Evolutionary conservation across 2,329 filamentous ascomycete species (phyloP).

Genomic region (Thelonectria rubi): DNA sequence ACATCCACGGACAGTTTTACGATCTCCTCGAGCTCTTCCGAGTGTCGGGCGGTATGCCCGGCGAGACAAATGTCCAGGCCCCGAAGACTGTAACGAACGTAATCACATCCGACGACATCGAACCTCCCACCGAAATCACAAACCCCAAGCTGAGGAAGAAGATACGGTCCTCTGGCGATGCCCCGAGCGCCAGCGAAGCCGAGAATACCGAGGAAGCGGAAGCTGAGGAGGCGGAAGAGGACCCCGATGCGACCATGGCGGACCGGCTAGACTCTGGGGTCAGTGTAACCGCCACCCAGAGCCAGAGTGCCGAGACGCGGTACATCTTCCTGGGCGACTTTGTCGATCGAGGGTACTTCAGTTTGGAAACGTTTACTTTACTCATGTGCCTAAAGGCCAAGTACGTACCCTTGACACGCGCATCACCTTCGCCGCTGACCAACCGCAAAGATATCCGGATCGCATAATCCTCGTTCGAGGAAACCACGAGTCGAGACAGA

Average conservation of each 20-base stretch:
- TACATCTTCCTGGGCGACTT: slow-evolving; percentile 83
- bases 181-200: slow-evolving; percentile 59
- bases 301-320: slow-evolving; percentile 62
- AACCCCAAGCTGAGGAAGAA: slow-evolving; percentile 89
- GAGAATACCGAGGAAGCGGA: slow-evolving; percentile 60
- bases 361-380: slow-evolving; percentile 95
- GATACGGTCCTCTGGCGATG: slow-evolving; percentile 63
- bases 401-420: slow-evolving; percentile 47
- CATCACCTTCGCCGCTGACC: slow-evolving; percentile 34
- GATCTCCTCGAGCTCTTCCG: slow-evolving; percentile 96
- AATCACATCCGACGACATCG: slow-evolving; percentile 90
- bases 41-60: slow-evolving; percentile 95
- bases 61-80: slow-evolving; percentile 75
- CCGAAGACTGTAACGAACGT: slow-evolving; percentile 75
- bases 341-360: slow-evolving; percentile 97
- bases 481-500: slow-evolving; percentile 97
- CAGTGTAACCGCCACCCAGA: slow-evolving; percentile 47
- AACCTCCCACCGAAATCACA: slow-evolving; percentile 88
- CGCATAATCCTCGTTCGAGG: slow-evolving; percentile 95
- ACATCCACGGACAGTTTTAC: slow-evolving; percentile 99
- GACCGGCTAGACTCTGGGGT: slow-evolving; percentile 48
- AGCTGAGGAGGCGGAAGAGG: slow-evolving; percentile 51
- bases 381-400: slow-evolving; percentile 91
- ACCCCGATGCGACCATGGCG: slow-evolving; percentile 42
- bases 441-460: slow-evolving; percentile 78